These are phyloP conservation scores for Colletotrichum neosansevieriae DNA, from an alignment of 2,329 filamentous ascomycete genomes.

Conservation along the genomic window DNA sequence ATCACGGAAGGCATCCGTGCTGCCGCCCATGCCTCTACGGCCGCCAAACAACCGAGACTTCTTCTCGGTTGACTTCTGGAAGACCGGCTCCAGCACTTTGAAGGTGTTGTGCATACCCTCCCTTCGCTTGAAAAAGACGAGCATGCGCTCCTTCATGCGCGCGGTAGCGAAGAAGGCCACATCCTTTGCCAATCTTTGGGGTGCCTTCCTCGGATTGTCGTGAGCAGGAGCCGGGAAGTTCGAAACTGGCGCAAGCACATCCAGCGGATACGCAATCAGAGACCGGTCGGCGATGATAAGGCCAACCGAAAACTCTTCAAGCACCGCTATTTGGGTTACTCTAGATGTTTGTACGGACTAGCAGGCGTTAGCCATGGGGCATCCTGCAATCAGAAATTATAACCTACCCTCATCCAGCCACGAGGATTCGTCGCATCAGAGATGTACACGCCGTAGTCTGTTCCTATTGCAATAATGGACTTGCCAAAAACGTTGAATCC, in stretches of 20 bases:
- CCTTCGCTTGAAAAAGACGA: conserved; percentile 97
- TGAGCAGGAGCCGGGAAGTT: conserved; percentile 71
- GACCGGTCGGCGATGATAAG: conserved; percentile 92
- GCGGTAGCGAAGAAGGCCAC: conserved; percentile 97
- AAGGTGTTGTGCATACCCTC: conserved; percentile 94
- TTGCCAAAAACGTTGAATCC: conserved; percentile 88
- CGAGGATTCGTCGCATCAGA: conserved; percentile 90
- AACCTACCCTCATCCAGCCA: conserved; percentile 86
- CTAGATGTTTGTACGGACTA: conserved; percentile 81
- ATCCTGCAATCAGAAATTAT: background rate
- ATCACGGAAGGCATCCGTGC: conserved; percentile 95
- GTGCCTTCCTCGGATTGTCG: conserved; percentile 85
- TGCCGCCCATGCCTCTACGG: conserved; percentile 72
- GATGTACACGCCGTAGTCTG: conserved; percentile 93
- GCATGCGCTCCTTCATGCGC: conserved; percentile 94
- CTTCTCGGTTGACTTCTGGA: conserved; percentile 91
- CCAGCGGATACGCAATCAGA: conserved; percentile 92
- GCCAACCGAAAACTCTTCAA: conserved; percentile 96
- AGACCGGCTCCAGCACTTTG: conserved; percentile 95
- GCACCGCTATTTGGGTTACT: conserved; percentile 92
- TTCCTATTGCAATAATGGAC: conserved; percentile 92
- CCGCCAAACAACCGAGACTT: conserved; percentile 75
- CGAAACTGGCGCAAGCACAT: conserved; percentile 78
- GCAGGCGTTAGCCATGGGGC: conserved; percentile 40
- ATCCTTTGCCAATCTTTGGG: conserved; percentile 91